These are phyloP conservation scores for Yamadazyma takamatsuzukensis DNA, from an alignment of 805 yeast genomes.

Conservation along the genomic window DNA sequence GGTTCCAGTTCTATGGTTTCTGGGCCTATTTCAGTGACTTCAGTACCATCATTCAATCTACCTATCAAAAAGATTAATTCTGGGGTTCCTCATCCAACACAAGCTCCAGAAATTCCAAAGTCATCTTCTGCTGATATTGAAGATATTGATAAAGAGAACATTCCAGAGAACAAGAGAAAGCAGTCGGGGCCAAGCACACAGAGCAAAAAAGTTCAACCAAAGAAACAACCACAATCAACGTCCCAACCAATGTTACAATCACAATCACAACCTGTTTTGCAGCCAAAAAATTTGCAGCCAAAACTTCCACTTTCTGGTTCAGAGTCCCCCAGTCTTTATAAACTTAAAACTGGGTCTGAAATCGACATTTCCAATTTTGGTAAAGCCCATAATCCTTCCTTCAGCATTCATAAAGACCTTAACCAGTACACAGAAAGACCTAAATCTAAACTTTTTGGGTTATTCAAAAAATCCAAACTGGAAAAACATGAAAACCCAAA, in stretches of 20 bases:
- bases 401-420: conserved; percentile 15
- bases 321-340: conserved; percentile 14
- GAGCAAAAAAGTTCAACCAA: not conserved
- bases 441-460: conserved; percentile 29
- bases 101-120: conserved; percentile 16
- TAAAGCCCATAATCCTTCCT: conserved; percentile 34
- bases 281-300: not conserved
- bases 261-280: conserved; percentile 1
- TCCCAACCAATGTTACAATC: conserved; percentile 2
- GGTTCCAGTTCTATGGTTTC: not conserved
- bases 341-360: conserved; percentile 30
- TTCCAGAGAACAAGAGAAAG: conserved; percentile 5
- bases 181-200: not conserved
- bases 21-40: not conserved
- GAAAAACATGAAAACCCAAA: conserved; percentile 8
- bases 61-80: conserved; percentile 9
- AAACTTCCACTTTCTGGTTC: no score
- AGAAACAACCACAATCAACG: not conserved
- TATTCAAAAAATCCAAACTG: conserved; percentile 25
- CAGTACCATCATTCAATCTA: not conserved
- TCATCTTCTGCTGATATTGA: conserved; percentile 21
- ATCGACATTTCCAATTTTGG: conserved; percentile 40
- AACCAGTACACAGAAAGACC: conserved; percentile 14
- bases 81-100: conserved; percentile 6
- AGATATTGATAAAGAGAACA: conserved; percentile 8